phyloP scores from a whole-genome alignment of 225 moss, liverwort and hornwort genomes.

The Marchantia polymorpha region DNA sequence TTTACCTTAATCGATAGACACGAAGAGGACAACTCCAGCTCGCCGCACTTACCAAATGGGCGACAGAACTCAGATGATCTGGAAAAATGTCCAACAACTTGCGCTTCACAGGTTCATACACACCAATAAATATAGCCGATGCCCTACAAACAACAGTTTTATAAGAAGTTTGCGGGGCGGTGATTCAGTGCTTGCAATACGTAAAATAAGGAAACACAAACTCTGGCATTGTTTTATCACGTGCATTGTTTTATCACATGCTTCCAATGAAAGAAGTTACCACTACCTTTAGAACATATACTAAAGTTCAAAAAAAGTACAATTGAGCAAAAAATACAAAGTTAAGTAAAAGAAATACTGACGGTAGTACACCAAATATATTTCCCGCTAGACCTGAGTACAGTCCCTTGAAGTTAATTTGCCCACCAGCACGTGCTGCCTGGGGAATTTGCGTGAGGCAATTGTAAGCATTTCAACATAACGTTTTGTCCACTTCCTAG shows the following conservation, averaged over 20 bases:
- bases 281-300: not conserved
- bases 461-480: not conserved
- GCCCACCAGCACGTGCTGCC: conserved; percentile 86
- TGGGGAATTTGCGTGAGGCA: conserved; percentile 14
- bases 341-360: conserved; percentile 20
- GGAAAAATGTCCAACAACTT: conserved; percentile 73
- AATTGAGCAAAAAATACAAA: not conserved
- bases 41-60: conserved; percentile 63
- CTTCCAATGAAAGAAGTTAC: not conserved
- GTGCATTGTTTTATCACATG: not conserved
- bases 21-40: not conserved
- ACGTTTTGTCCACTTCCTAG: not conserved
- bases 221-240: not conserved
- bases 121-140: conserved; percentile 91
- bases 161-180: not conserved
- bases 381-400: conserved; percentile 97
- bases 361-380: conserved; percentile 64
- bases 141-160: conserved; percentile 42
- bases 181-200: not conserved
- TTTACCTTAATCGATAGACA: too few species aligned
- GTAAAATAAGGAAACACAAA: too few species aligned
- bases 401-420: conserved; percentile 84
- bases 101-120: conserved; percentile 90
- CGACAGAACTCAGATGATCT: conserved; percentile 84
- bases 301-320: not conserved